These are phyloP conservation scores for Globisporangium alternatum DNA, from an alignment of 352 stramenopile species.

Conservation along the genomic window DNA sequence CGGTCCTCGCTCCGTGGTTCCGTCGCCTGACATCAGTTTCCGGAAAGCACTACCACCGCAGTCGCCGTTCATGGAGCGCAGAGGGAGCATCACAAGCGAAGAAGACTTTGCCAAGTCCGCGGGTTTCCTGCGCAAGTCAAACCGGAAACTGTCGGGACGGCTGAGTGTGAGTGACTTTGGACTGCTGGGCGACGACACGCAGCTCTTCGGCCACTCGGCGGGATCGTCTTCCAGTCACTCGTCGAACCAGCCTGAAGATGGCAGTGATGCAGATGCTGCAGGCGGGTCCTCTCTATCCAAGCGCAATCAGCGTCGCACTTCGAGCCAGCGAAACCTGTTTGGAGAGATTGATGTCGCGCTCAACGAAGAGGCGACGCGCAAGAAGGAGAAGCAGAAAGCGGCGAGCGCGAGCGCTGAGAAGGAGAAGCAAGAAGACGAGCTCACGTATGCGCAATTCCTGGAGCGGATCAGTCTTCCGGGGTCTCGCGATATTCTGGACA, in stretches of 20 bases:
- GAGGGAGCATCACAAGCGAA: conserved; percentile 53
- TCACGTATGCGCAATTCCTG: conserved; percentile 80
- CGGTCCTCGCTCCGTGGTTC: neutral
- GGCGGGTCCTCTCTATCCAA: conserved; percentile 16
- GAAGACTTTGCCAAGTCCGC: conserved; percentile 63
- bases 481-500: conserved; percentile 69
- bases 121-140: conserved; percentile 61
- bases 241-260: conserved; percentile 17
- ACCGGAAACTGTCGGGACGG: conserved; percentile 50
- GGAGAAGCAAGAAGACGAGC: conserved; percentile 32
- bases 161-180: conserved; percentile 80
- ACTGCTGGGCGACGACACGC: conserved; percentile 40
- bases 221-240: neutral
- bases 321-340: conserved; percentile 60
- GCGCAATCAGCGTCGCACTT: neutral
- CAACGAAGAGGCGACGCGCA: conserved; percentile 21
- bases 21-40: conserved; percentile 2
- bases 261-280: conserved; percentile 2
- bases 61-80: conserved; percentile 37
- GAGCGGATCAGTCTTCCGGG: conserved; percentile 67
- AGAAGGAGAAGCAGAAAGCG: conserved; percentile 25
- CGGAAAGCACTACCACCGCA: neutral
- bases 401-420: conserved; percentile 20
- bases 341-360: conserved; percentile 40
- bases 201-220: neutral